Evolutionary conservation across 1,139 yeast species (phyloP).

Genomic region (Lodderomyces orthopsilosis): DNA sequence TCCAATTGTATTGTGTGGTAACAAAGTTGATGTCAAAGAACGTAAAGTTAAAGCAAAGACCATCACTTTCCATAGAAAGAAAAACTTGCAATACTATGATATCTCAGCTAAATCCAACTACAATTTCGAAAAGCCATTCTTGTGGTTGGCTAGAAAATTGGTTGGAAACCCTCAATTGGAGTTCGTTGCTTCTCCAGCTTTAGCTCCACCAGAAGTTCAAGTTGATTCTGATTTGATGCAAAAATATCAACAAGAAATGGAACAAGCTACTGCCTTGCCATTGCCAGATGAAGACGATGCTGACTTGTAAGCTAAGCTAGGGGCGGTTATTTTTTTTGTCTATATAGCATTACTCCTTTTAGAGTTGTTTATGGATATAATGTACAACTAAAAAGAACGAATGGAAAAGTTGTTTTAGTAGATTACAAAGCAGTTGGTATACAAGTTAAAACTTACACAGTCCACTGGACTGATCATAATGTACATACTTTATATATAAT

Average conservation of each 20-base stretch:
- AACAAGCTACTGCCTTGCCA: constrained; percentile 98
- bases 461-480: no score
- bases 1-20: constrained; percentile 98
- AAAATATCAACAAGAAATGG: constrained; percentile 99
- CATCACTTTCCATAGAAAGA: constrained; percentile 99
- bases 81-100: constrained; percentile 98
- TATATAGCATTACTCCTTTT: neutral
- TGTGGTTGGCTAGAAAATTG: constrained; percentile 99
- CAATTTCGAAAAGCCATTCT: constrained; percentile 99
- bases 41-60: constrained; percentile 99
- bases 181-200: constrained; percentile 98
- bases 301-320: constrained; percentile 65
- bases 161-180: constrained; percentile 98
- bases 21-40: constrained; percentile 99
- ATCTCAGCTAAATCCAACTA: constrained; percentile 99
- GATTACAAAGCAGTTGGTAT: no score
- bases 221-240: constrained; percentile 96
- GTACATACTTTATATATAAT: no score
- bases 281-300: constrained; percentile 99
- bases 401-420: neutral
- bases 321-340: neutral
- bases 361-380: neutral
- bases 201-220: constrained; percentile 99
- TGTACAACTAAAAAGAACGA: neutral
- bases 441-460: no score